phyloP scores from a whole-genome alignment of 2,329 filamentous ascomycete species.

The Rhinocladiella mackenziei region DNA sequence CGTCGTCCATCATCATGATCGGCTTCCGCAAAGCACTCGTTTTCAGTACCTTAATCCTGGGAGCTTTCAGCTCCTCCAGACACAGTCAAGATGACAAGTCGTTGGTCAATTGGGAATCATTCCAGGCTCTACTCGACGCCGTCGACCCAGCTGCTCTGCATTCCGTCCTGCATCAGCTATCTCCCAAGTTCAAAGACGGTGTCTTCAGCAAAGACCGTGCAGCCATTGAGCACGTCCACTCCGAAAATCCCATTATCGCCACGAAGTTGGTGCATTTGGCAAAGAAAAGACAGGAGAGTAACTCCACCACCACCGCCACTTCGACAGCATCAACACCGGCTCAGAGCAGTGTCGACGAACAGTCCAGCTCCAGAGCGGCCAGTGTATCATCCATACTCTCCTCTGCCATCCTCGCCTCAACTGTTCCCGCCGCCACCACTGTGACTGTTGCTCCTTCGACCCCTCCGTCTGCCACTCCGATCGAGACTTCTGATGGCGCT shows the following conservation, averaged over 20 bases:
- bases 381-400: conserved; percentile 27
- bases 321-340: conserved; percentile 28
- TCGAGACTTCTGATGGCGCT: conserved; percentile 27
- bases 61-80: conserved; percentile 19
- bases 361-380: conserved; percentile 23
- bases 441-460: conserved; percentile 27
- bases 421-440: conserved; percentile 25
- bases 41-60: conserved; percentile 23
- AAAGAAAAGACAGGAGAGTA: conserved; percentile 50
- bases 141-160: conserved; percentile 61
- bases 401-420: conserved; percentile 27
- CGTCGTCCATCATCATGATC: conserved; percentile 20
- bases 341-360: conserved; percentile 21
- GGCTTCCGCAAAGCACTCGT: conserved; percentile 24
- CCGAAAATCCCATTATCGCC: conserved; percentile 58
- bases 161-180: conserved; percentile 60
- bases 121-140: conserved; percentile 54
- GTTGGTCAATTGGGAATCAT: conserved; percentile 32
- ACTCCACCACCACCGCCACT: conserved; percentile 30
- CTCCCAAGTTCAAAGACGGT: conserved; percentile 63
- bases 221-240: conserved; percentile 61
- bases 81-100: conserved; percentile 22
- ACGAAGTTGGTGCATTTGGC: conserved; percentile 62
- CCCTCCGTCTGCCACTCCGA: conserved; percentile 23
- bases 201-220: conserved; percentile 62